A percentile compares a stretch with the other conserved stretches of the same genome.
Evolutionary conservation across 164 flowering plant genomes (phyloP).

Genomic region (Piper betle): DNA sequence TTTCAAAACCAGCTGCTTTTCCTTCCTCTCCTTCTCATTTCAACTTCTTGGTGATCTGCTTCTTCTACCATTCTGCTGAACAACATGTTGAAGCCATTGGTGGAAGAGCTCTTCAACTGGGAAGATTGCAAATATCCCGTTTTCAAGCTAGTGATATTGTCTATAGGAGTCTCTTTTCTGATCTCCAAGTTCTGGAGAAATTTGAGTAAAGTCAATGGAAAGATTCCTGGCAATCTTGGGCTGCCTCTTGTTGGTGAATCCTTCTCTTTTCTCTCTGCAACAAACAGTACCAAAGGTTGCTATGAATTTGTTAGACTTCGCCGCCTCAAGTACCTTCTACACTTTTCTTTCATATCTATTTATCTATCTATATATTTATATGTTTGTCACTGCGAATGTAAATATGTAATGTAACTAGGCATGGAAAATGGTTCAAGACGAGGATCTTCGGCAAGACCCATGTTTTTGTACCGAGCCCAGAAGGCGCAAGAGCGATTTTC

Average conservation of each 20-base stretch:
- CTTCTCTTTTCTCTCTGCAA: constrained; percentile 28
- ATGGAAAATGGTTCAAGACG: constrained; percentile 49
- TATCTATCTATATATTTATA: not conserved
- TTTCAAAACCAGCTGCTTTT: not conserved
- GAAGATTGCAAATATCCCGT: constrained; percentile 4
- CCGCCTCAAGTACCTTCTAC: constrained; percentile 18
- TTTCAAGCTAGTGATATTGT: constrained; percentile 7
- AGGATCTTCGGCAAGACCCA: constrained; percentile 42
- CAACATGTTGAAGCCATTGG: not conserved
- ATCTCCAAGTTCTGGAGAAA: constrained; percentile 4
- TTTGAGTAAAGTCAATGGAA: not conserved
- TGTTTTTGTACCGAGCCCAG: constrained; percentile 36
- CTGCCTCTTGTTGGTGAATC: constrained; percentile 37
- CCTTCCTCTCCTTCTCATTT: not conserved
- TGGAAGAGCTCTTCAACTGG: constrained; percentile 19
- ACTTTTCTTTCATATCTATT: not conserved
- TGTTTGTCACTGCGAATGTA: not conserved
- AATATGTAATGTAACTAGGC: constrained; percentile 14
- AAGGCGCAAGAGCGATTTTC: constrained; percentile 30
- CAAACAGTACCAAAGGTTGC: constrained; percentile 32
- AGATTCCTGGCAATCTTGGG: constrained; percentile 32
- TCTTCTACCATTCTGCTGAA: not conserved
- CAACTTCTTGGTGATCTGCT: not conserved
- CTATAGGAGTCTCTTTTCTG: constrained; percentile 3
- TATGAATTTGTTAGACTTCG: constrained; percentile 35